Evolutionary conservation across 768 basidiomycete species (phyloP).

Genomic region (Amanita subjunquillea): DNA sequence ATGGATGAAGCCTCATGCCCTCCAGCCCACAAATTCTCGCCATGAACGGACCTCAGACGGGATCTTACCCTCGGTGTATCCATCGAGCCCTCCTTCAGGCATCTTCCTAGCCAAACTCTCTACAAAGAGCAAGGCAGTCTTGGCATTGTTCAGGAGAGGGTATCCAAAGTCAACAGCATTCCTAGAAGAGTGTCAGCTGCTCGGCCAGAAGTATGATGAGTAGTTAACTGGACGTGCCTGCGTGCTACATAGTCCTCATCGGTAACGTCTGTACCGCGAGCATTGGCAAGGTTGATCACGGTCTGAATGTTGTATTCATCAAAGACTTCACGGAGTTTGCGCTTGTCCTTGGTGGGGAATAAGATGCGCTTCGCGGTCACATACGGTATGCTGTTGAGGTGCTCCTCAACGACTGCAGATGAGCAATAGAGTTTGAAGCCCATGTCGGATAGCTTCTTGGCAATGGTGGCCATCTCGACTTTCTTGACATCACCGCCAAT

Average conservation of each 20-base stretch:
- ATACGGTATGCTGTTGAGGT: constrained; percentile 70
- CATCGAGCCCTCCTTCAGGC: constrained; percentile 63
- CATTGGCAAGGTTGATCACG: constrained; percentile 86
- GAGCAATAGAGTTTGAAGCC: constrained; percentile 97
- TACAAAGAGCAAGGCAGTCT: constrained; percentile 83
- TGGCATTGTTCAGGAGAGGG: constrained; percentile 83
- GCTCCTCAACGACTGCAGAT: constrained; percentile 67
- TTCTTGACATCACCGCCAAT: constrained; percentile 84
- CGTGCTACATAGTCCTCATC: constrained; percentile 98
- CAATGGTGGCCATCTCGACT: constrained; percentile 80
- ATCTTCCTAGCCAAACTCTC: constrained; percentile 81
- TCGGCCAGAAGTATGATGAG: constrained; percentile 2
- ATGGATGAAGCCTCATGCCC: constrained; percentile 31
- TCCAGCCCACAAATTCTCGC: constrained; percentile 77
- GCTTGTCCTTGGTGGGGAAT: constrained; percentile 95
- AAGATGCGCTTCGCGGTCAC: constrained; percentile 81
- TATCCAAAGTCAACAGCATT: constrained; percentile 96
- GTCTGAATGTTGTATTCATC: constrained; percentile 91
- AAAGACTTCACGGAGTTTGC: constrained; percentile 87
- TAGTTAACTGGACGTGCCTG: constrained; percentile 35
- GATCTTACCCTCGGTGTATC: constrained; percentile 80
- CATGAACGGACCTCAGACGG: constrained; percentile 90
- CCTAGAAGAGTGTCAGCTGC: constrained; percentile 24
- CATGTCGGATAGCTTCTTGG: constrained; percentile 68
- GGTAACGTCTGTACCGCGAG: constrained; percentile 60